Base-by-base conservation (phyloP, 2,329 filamentous ascomycete species). In the Venturia carpophila region DNA sequence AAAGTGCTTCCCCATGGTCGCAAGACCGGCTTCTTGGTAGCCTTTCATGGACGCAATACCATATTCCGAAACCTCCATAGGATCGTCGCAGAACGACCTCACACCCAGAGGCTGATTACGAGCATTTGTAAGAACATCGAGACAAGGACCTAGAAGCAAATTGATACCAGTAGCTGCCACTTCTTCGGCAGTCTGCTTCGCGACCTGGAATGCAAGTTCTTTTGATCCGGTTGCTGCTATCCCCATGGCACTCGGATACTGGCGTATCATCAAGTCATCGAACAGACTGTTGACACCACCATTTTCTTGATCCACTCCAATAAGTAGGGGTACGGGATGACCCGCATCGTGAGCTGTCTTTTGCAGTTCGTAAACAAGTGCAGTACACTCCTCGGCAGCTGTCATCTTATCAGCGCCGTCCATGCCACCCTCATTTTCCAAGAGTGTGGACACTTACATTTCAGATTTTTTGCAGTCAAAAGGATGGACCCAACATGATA, bases 191-290 rank as follows among this genome's bases (percentile, higher is more conserved):
- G 93, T 97, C 19, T 94, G 92, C 76, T 93, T 92, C 65, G 92
- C 93, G 65, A 97, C 87, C 70, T 93, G 88, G 73, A 93, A 96
- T 6, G 93, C 91, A 64, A 97, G 80, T 13, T 94, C 86, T 43
- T 87, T 87, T 13, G 88, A 92, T 30, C 92, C 91, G 5, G 92
- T 92, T 27, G 94, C 94, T n/a, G 93, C 92, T 67, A 97, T 83
- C 15, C 92, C 93, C 93, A 99, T 97, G 68, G 93, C 90, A 72
- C 92, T 96, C 10, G 94, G 94, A 70, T 96, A 99, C 74, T 97
- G 94, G 69, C 91, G 92, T 70, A 97, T 93, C 74, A 92, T 94
- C 72, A 94, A 91, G 70, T 96, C 92, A 74, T 97, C 93, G 72
- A 95, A 97, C 2, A 97, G 83, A 77, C 91, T 96, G 79, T 97